Evolutionary conservation across 805 yeast genomes (phyloP).

Genomic region (Yarrowia sp.): DNA sequence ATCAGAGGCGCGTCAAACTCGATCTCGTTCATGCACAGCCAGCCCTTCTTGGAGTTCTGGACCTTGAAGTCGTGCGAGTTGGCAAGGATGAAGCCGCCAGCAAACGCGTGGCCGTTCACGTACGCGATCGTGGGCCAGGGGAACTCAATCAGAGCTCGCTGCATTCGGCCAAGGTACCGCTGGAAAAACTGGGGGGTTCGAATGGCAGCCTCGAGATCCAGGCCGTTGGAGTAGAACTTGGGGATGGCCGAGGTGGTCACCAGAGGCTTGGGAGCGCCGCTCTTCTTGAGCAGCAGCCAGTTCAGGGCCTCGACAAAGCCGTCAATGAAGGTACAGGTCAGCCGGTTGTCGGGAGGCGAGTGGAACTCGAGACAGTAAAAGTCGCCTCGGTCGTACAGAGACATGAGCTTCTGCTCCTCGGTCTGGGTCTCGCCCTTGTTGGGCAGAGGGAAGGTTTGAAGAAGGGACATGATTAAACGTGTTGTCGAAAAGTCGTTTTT

Average conservation of each 20-base stretch:
- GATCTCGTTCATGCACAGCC: constrained; percentile 53
- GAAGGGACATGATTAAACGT: not conserved
- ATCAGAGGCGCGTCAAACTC: constrained; percentile 52
- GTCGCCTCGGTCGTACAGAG: constrained; percentile 49
- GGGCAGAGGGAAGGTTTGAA: constrained; percentile 30
- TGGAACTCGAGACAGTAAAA: constrained; percentile 50
- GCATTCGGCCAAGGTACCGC: constrained; percentile 48
- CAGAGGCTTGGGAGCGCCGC: constrained; percentile 47
- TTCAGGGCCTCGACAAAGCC: constrained; percentile 50
- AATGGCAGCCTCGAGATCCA: constrained; percentile 51
- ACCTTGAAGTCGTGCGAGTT: constrained; percentile 52
- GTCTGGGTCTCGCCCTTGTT: constrained; percentile 38
- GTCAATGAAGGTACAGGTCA: constrained; percentile 48
- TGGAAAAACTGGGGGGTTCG: constrained; percentile 50
- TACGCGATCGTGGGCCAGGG: constrained; percentile 54
- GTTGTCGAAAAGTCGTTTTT: too few species aligned
- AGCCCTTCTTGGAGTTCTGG: constrained; percentile 53
- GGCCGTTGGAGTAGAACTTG: constrained; percentile 53
- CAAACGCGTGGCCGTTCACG: constrained; percentile 54
- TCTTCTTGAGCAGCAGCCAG: constrained; percentile 45
- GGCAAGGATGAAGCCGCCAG: constrained; percentile 53
- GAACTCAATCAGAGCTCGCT: constrained; percentile 50
- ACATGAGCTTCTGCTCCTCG: constrained; percentile 53
- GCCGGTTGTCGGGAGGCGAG: constrained; percentile 51
- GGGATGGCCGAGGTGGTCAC: constrained; percentile 52